Conservation (phyloP, 2,329 filamentous ascomycete species). For the Epichloe coenophiala region DNA sequence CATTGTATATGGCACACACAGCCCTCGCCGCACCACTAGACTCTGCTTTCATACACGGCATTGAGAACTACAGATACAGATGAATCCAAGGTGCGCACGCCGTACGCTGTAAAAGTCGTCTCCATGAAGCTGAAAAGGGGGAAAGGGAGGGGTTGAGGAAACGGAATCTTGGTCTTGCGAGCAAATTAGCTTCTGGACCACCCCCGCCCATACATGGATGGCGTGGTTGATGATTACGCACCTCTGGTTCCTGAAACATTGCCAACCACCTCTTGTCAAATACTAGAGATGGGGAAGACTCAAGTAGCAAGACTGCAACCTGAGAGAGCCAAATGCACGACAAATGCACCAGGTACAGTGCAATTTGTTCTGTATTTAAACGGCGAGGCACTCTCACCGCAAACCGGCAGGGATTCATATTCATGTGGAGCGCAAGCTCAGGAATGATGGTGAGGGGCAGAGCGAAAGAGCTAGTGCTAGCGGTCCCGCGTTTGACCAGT, state of each 20-base stretch:
- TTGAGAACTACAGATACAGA: no score
- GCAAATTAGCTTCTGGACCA: background rate
- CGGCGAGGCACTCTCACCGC: background rate
- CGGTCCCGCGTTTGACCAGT: conserved; percentile 16
- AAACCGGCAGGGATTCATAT: background rate
- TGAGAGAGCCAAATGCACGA: background rate
- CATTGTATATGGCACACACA: no score
- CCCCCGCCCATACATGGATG: background rate
- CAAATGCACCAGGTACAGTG: background rate
- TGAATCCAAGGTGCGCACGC: no score
- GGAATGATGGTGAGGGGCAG: background rate
- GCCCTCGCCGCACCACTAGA: no score
- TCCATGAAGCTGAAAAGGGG: background rate
- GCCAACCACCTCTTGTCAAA: no score
- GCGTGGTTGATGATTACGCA: no score
- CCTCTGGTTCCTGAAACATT: no score
- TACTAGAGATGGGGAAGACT: no score
- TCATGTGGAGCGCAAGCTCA: background rate
- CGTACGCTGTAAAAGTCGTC: background rate
- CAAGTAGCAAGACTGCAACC: no score
- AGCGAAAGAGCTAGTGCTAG: background rate
- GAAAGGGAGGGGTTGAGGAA: background rate
- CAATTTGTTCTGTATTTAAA: background rate
- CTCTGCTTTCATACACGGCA: no score
- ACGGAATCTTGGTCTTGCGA: background rate